A percentile compares a stretch with the other conserved stretches of the same genome.
These are phyloP conservation scores for Metschnikowia continentalis DNA, from an alignment of 805 yeast species.

Conservation along the genomic window DNA sequence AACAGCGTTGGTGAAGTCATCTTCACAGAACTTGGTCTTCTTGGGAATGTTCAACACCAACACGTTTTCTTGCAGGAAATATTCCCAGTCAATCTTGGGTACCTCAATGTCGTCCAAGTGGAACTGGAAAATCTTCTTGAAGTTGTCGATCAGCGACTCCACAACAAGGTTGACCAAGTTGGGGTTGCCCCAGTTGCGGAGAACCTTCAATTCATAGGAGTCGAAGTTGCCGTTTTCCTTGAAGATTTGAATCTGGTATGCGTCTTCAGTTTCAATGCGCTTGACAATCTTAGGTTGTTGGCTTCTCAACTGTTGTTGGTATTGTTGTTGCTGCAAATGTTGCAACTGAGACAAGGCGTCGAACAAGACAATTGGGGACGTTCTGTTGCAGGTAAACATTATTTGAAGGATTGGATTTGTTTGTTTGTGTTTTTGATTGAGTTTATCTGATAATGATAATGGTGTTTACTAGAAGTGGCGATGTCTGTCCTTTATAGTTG, in stretches of 20 bases:
- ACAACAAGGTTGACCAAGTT: conserved; percentile 17
- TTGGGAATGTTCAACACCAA: conserved; percentile 37
- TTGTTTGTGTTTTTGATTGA: neutral
- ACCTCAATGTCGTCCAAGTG: conserved; percentile 28
- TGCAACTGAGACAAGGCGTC: conserved; percentile 15
- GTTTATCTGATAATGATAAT: neutral
- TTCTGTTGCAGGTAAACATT: conserved; percentile 14
- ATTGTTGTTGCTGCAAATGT: conserved; percentile 13
- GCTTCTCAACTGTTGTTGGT: conserved; percentile 8
- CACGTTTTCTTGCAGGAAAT: conserved; percentile 25
- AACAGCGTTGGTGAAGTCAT: conserved; percentile 16
- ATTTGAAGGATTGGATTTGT: neutral
- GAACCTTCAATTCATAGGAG: conserved; percentile 28
- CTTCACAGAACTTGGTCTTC: conserved; percentile 16
- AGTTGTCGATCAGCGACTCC: conserved; percentile 24
- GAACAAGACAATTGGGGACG: conserved; percentile 13
- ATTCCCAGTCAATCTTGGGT: conserved; percentile 32
- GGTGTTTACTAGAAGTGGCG: neutral
- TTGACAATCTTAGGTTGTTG: conserved; percentile 28
- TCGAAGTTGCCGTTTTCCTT: conserved; percentile 32
- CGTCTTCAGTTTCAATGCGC: conserved; percentile 32
- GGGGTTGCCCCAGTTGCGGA: conserved; percentile 9
- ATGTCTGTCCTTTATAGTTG: neutral
- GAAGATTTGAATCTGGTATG: conserved; percentile 34
- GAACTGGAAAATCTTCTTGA: conserved; percentile 30